phyloP scores from a whole-genome alignment of 139 green algal species.

The Volvox reticuliferus region DNA sequence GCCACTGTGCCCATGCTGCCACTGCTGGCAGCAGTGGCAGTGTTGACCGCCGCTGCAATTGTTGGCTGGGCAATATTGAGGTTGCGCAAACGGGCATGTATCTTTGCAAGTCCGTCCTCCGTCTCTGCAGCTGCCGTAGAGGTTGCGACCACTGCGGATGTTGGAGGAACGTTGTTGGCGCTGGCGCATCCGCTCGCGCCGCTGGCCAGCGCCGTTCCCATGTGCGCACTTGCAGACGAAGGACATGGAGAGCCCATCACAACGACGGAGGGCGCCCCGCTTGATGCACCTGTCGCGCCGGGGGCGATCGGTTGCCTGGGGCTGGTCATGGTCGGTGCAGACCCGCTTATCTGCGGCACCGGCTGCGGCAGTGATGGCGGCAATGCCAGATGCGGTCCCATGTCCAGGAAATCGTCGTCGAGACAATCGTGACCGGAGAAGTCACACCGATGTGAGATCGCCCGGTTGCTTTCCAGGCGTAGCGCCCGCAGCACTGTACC shows the following conservation, averaged over 20 bases:
- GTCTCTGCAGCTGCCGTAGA: neutral
- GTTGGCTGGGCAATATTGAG: neutral
- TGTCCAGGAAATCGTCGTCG: slow-evolving; percentile 5
- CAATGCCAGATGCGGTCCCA: neutral
- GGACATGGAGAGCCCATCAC: neutral
- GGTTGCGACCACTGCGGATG: neutral
- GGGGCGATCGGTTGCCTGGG: neutral
- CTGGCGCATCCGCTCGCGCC: neutral
- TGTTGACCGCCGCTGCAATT: neutral
- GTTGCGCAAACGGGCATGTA: slow-evolving; percentile 19
- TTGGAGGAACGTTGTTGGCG: neutral
- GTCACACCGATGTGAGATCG: neutral
- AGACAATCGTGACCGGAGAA: neutral
- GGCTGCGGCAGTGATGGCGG: neutral
- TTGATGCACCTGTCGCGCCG: neutral
- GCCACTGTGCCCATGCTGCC: too few species aligned
- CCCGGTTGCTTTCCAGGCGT: neutral
- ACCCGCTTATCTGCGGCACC: neutral
- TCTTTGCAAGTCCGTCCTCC: neutral
- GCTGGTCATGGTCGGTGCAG: neutral
- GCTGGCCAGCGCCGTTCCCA: neutral
- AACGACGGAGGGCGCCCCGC: neutral
- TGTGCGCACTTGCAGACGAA: neutral
- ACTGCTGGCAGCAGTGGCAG: neutral
- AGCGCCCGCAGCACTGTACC: neutral